Percentiles rank a stretch among this genome's conserved stretches.
phyloP scores from a whole-genome alignment of 192 early-diverging fungal genomes.

The Fimicolochytrium jonesii region DNA sequence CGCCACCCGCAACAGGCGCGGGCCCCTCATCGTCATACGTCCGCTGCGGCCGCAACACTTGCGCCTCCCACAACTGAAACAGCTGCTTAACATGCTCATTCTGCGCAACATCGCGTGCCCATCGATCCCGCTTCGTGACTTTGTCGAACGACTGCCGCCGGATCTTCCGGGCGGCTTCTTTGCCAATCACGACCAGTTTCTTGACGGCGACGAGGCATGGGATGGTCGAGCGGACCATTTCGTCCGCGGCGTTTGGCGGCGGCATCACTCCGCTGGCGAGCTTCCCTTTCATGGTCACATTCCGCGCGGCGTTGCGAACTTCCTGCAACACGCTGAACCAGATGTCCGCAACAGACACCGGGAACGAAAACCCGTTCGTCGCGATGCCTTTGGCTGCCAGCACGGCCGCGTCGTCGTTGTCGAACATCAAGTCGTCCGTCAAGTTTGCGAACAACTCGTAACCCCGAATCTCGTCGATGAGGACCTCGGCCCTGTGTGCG shows the following conservation, averaged over 20 bases:
- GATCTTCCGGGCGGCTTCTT: constrained; percentile 30
- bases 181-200: constrained; percentile 40
- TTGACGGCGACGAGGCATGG: constrained; percentile 49
- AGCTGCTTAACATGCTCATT: constrained; percentile 47
- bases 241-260: constrained; percentile 30
- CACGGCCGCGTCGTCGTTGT: constrained; percentile 26
- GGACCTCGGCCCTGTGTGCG: constrained; percentile 25
- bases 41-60: constrained; percentile 13
- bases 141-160: constrained; percentile 32
- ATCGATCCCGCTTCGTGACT: constrained; percentile 30
- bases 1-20: constrained; percentile 22
- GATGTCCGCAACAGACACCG: constrained; percentile 27
- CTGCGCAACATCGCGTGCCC: constrained; percentile 34
- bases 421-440: constrained; percentile 33
- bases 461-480: constrained; percentile 37
- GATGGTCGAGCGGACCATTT: constrained; percentile 45
- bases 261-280: constrained; percentile 42
- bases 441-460: constrained; percentile 43
- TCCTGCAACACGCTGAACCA: constrained; percentile 27
- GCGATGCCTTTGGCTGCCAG: constrained; percentile 22
- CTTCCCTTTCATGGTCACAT: constrained; percentile 36
- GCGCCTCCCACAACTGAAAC: constrained; percentile 44
- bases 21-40: constrained; percentile 18
- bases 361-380: constrained; percentile 27
- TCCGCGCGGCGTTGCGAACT: constrained; percentile 28